Base-by-base conservation (phyloP, 2,329 filamentous ascomycete genomes). In the Nigrospora oryzae region DNA sequence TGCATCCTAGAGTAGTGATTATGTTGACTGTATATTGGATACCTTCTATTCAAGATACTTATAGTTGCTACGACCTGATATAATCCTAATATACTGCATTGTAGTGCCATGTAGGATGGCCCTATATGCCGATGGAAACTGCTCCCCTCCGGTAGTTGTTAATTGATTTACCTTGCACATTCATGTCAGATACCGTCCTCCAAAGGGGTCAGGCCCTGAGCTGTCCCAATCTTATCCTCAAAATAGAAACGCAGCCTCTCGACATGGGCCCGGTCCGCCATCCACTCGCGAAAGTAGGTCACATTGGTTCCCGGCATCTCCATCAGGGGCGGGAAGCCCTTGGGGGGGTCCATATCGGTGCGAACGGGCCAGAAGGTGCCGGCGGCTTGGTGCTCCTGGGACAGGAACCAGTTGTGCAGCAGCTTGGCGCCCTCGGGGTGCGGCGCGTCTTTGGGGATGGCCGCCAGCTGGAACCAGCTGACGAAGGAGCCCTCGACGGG, bases 371-470 rank as follows among this genome's bases (percentile, higher is more conserved):
- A 64, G 7, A 49, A 56, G 4, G 57, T 58, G 4, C 43, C 46
- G 1, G 46, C 38, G 10, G 53, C 43, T 52, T 73, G 68, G 40
- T 50, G 63, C 44, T 71, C 70, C 2, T 57, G 45, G 44, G 62
- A 69, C 11, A 75, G 54, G 7, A 76, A 46, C 51, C 56, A 77
- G 52, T 64, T 70, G 51, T 70, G 64, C 10, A 77, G 63, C 23
- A 77, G 57, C 59, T 75, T 77, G 28, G 74, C 70, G 31, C 64
- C 64, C 54, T 77, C 71, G 0, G 70, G 69, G 41, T 72, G 70
- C 0, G 69, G 69, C 0, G 74, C 70, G 30, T 70, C 58, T 43
- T 66, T 67, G 31, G 72, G 58, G 46, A 78, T 77, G 1, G 63
- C 74, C 2, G 58, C 70, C 0, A 56, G 64, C 50, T 77, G 74